Percentiles rank a stretch among this genome's conserved stretches.
phyloP scores from a whole-genome alignment of 257 asterid genomes.

The Solanum lycopersicoides region DNA sequence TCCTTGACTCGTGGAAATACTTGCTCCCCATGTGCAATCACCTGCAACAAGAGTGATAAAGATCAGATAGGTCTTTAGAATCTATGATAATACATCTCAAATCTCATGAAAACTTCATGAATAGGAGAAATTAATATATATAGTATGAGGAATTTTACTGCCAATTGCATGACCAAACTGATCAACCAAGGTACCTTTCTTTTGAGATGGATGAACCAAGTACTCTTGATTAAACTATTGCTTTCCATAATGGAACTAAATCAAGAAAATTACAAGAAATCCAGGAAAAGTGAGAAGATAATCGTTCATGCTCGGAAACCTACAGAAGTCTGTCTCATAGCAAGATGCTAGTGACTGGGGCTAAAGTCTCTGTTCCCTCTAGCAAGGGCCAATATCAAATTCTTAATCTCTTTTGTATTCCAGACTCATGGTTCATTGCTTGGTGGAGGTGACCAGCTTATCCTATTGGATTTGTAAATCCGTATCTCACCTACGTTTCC shows the following conservation, averaged over 20 bases:
- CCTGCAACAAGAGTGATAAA: constrained; percentile 30
- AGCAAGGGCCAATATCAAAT: background rate
- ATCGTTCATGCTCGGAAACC: background rate
- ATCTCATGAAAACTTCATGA: background rate
- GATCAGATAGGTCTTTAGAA: background rate
- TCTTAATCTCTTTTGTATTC: background rate
- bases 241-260: background rate
- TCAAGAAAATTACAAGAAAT: background rate
- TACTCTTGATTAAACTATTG: background rate
- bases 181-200: background rate
- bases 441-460: background rate
- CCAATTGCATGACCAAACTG: background rate
- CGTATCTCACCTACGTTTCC: background rate
- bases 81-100: background rate
- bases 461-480: background rate
- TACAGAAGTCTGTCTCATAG: background rate
- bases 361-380: background rate
- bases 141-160: background rate
- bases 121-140: background rate
- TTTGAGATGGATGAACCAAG: background rate
- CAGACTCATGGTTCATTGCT: background rate
- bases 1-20: constrained; percentile 90
- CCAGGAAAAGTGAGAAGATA: background rate
- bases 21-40: constrained; percentile 90
- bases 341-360: background rate